phyloP scores from a whole-genome alignment of 306 rosid species.

The Crotalaria pallida region DNA sequence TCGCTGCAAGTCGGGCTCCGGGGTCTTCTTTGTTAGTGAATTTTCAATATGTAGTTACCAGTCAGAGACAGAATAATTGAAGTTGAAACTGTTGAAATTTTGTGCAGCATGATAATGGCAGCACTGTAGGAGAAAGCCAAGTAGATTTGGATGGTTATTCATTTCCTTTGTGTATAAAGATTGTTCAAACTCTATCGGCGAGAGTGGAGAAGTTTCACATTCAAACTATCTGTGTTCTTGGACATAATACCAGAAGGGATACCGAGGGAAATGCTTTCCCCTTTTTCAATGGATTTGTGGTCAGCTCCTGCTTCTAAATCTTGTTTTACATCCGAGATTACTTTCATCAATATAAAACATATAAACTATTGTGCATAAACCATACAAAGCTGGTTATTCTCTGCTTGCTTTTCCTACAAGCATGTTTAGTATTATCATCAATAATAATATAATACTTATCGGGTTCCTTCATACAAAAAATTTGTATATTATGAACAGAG shows the following conservation, averaged over 20 bases:
- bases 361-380: background rate
- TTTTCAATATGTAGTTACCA: conserved; percentile 35
- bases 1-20: conserved; percentile 47
- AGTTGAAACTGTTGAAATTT: conserved; percentile 44
- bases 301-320: conserved; percentile 35
- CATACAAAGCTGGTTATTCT: background rate
- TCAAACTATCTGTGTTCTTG: conserved; percentile 65
- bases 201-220: conserved; percentile 73
- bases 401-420: background rate
- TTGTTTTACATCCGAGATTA: background rate
- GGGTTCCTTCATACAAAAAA: background rate
- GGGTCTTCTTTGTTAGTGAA: conserved; percentile 40
- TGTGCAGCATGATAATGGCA: conserved; percentile 57
- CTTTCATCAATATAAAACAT: background rate
- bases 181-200: conserved; percentile 48
- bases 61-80: conserved; percentile 32
- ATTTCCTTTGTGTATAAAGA: conserved; percentile 58
- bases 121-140: conserved; percentile 25
- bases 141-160: conserved; percentile 53
- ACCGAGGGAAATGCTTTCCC: conserved; percentile 52
- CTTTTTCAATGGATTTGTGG: conserved; percentile 67
- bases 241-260: conserved; percentile 71
- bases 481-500: background rate
- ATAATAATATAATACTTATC: background rate
- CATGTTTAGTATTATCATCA: background rate